Evolutionary conservation across 2,329 filamentous ascomycete genomes (phyloP).

Genomic region (Microsporum canis): DNA sequence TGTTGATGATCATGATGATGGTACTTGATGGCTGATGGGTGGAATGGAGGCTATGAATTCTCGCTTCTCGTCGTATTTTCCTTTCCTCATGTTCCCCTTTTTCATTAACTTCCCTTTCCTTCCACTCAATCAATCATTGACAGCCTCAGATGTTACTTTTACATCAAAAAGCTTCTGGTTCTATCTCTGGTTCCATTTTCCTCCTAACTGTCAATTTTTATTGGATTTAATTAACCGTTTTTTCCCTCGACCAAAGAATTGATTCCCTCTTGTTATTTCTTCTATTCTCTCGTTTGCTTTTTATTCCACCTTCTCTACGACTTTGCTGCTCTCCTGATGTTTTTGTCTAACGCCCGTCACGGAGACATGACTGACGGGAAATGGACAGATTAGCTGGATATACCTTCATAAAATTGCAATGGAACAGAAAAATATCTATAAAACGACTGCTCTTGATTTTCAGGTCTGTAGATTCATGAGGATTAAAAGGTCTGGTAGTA

Average conservation of each 20-base stretch:
- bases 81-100: background rate
- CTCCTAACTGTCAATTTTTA: background rate
- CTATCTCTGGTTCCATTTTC: constrained; percentile 2
- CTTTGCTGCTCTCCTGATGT: background rate
- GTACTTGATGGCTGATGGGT: background rate
- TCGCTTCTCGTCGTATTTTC: background rate
- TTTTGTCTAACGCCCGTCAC: too few species aligned
- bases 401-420: background rate
- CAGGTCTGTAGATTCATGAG: background rate
- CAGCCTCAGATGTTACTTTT: constrained; percentile 3
- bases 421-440: background rate
- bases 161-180: background rate
- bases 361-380: background rate
- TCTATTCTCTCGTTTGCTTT: background rate
- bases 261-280: background rate
- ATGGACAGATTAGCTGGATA: background rate
- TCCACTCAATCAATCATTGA: background rate
- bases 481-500: background rate
- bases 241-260: background rate
- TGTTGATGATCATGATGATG: constrained; percentile 2
- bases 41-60: background rate
- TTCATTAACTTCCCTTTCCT: constrained; percentile 1
- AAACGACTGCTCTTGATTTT: background rate
- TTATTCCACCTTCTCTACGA: background rate
- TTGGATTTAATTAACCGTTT: background rate